Percentiles rank a stretch among this genome's conserved stretches.
Conservation (phyloP, 306 rosid genomes). For the Neltuma alba region DNA sequence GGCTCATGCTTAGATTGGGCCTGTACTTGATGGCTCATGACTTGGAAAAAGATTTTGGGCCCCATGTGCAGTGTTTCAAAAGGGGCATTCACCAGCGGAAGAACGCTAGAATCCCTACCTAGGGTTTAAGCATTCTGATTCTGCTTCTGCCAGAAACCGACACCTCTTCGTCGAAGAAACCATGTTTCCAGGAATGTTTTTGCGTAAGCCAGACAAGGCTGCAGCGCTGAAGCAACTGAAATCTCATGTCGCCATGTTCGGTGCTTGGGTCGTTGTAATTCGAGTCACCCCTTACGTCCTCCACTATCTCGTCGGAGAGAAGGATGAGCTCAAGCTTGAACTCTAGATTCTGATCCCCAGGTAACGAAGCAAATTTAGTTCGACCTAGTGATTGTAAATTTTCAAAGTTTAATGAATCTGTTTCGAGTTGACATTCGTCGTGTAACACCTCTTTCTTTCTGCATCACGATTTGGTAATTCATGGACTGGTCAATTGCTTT, state of each 20-base stretch:
- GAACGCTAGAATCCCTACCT: neutral
- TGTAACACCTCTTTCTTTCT: neutral
- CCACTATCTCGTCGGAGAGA: conserved; percentile 68
- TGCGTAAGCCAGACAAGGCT: conserved; percentile 92
- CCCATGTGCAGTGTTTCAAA: neutral
- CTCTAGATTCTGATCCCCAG: conserved; percentile 47
- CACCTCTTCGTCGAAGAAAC: neutral
- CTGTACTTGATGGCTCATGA: neutral
- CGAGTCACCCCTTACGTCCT: conserved; percentile 83
- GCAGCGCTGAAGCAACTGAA: conserved; percentile 84
- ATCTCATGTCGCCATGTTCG: conserved; percentile 79
- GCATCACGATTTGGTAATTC: neutral
- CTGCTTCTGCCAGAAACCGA: neutral
- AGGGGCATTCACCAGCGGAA: too few species aligned
- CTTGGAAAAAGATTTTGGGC: neutral
- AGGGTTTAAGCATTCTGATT: conserved; percentile 16
- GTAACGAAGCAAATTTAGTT: conserved; percentile 31
- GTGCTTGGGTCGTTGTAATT: conserved; percentile 81
- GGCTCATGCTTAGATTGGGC: neutral
- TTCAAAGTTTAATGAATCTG: neutral
- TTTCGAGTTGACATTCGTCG: neutral
- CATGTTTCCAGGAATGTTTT: conserved; percentile 96
- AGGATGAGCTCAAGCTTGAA: conserved; percentile 80
- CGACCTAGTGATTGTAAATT: neutral
- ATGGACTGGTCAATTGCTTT: neutral